Evolutionary conservation across 2,329 filamentous ascomycete species (phyloP).

Genomic region (Diaporthe caulivora): DNA sequence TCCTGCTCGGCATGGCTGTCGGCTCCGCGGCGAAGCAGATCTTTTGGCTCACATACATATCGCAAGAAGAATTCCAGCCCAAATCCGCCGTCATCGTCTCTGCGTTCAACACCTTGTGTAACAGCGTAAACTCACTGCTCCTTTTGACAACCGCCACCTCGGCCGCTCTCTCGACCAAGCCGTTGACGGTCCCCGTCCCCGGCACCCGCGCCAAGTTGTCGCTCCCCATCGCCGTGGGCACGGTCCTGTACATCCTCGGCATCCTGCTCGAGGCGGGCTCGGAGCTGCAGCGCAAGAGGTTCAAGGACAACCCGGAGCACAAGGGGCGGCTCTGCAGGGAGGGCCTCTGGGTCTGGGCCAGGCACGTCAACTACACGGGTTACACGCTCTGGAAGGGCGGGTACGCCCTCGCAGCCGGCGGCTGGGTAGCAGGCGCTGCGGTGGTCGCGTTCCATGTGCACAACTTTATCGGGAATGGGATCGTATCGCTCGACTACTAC

Average conservation of each 20-base stretch:
- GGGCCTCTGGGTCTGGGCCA: conserved; percentile 54
- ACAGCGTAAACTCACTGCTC: conserved; percentile 67
- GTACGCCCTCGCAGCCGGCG: conserved; percentile 50
- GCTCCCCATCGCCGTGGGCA: conserved; percentile 59
- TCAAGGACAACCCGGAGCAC: conserved; percentile 54
- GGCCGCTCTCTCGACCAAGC: conserved; percentile 44
- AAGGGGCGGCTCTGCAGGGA: conserved; percentile 53
- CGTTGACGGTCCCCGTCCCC: conserved; percentile 43
- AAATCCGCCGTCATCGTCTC: conserved; percentile 57
- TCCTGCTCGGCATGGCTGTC: conserved; percentile 65
- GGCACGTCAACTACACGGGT: conserved; percentile 57
- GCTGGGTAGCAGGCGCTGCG: conserved; percentile 50
- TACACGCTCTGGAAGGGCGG: conserved; percentile 52
- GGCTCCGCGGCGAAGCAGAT: conserved; percentile 68
- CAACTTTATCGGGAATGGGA: conserved; percentile 49
- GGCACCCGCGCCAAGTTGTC: conserved; percentile 49
- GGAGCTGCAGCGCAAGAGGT: conserved; percentile 66
- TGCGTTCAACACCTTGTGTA: conserved; percentile 66
- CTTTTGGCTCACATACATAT: conserved; percentile 62
- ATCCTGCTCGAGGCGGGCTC: conserved; percentile 66
- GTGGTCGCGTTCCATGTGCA: conserved; percentile 48
- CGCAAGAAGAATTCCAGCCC: conserved; percentile 63
- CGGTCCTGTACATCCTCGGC: conserved; percentile 62
- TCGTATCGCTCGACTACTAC: conserved; percentile 52
- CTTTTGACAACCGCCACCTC: conserved; percentile 64